These are phyloP conservation scores for Candida pseudofarinosa DNA, from an alignment of 805 yeast species.

Conservation along the genomic window DNA sequence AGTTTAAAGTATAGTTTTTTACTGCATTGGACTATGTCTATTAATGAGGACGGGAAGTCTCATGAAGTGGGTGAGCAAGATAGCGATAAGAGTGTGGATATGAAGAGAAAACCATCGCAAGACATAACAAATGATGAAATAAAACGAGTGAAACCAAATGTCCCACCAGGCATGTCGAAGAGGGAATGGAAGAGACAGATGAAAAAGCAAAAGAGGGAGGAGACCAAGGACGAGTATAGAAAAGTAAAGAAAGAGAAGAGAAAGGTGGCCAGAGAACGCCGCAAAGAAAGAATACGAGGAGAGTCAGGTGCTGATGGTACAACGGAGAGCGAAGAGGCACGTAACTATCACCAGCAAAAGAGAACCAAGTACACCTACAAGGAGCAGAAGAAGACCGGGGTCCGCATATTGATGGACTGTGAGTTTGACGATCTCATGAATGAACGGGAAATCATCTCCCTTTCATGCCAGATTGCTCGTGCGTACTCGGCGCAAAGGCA, in stretches of 20 bases:
- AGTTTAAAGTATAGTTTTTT: too few species aligned
- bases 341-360: constrained; percentile 22
- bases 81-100: neutral
- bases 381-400: constrained; percentile 46
- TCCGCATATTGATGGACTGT: constrained; percentile 75
- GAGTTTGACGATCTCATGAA: constrained; percentile 88
- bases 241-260: constrained; percentile 54
- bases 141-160: constrained; percentile 7
- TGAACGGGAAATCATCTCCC: constrained; percentile 62
- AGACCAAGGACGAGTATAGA: constrained; percentile 57
- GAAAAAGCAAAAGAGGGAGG: constrained; percentile 56
- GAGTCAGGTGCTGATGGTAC: constrained; percentile 7
- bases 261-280: constrained; percentile 29
- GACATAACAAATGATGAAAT: neutral
- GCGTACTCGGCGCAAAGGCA: constrained; percentile 75
- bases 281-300: constrained; percentile 13
- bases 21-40: too few species aligned
- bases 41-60: too few species aligned
- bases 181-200: constrained; percentile 76
- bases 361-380: constrained; percentile 26
- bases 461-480: constrained; percentile 77
- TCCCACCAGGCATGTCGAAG: constrained; percentile 87
- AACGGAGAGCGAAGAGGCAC: constrained; percentile 25
- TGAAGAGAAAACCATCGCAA: neutral
- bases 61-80: neutral